phyloP scores from a whole-genome alignment of 2,329 filamentous ascomycete species.

The Aspergillus floridensis region DNA sequence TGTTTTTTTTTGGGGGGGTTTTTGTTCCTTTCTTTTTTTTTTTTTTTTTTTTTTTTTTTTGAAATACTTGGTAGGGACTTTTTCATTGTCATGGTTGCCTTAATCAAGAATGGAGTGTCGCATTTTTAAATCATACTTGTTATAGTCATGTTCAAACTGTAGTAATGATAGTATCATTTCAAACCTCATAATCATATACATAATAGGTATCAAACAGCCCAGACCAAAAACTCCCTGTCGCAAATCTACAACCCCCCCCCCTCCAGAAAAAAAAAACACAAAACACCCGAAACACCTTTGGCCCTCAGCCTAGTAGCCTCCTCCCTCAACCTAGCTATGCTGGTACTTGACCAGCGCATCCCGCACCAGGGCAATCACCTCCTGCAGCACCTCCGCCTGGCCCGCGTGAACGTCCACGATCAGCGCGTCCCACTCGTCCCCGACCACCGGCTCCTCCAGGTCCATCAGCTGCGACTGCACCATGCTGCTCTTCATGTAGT shows the following conservation, averaged over 20 bases:
- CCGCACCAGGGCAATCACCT: slow-evolving; percentile 58
- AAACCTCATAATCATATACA: not conserved
- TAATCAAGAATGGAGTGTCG: too few relatives aligned
- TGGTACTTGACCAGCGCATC: slow-evolving; percentile 52
- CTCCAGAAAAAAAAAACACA: too few relatives aligned
- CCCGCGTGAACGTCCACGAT: slow-evolving; percentile 60
- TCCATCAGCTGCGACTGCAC: slow-evolving; percentile 86
- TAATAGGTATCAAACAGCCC: not conserved
- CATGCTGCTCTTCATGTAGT: slow-evolving; percentile 97
- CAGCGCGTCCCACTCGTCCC: slow-evolving; percentile 67
- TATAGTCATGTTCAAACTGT: too few relatives aligned
- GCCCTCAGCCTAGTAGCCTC: not conserved
- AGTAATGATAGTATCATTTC: too few relatives aligned
- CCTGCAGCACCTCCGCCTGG: slow-evolving; percentile 58
- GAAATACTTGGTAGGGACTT: too few relatives aligned
- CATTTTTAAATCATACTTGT: too few relatives aligned
- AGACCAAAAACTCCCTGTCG: not conserved
- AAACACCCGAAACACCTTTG: not conserved
- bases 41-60: too few relatives aligned
- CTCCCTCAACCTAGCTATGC: slow-evolving; percentile 3
- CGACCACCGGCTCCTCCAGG: slow-evolving; percentile 73
- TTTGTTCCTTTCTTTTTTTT: too few relatives aligned
- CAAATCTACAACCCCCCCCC: not conserved
- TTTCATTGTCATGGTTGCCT: too few relatives aligned
- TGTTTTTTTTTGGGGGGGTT: too few relatives aligned